phyloP scores from a whole-genome alignment of 441 rosid genomes.

The Erysimum pusillum region DNA sequence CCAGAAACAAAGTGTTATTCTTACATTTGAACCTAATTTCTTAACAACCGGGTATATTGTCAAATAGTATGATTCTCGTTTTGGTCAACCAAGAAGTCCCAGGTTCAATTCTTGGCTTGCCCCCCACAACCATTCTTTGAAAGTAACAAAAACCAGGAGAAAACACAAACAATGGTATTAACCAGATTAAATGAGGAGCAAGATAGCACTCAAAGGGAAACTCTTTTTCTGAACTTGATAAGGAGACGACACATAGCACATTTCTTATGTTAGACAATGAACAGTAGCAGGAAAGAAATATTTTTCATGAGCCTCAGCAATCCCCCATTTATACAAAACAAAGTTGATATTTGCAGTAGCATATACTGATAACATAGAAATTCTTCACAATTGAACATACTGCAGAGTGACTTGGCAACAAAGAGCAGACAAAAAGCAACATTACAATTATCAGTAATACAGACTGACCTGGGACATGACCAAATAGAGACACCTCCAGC shows the following conservation, averaged over 20 bases:
- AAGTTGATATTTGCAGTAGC: background rate
- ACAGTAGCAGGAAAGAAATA: no score
- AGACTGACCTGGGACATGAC: slow-evolving; percentile 39
- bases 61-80: background rate
- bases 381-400: slow-evolving; percentile 15
- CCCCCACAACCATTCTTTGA: background rate
- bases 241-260: background rate
- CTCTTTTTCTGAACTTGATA: background rate
- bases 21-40: background rate
- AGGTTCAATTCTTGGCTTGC: background rate
- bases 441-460: slow-evolving; percentile 12
- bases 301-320: background rate
- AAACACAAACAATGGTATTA: background rate
- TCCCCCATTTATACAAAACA: background rate
- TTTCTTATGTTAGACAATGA: background rate
- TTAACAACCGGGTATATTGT: slow-evolving; percentile 4
- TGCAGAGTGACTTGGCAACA: background rate
- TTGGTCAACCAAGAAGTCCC: background rate
- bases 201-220: background rate
- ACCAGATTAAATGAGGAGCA: background rate
- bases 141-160: background rate
- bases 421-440: slow-evolving; percentile 8
- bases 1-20: background rate
- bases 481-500: background rate
- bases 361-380: background rate